Percentiles rank a stretch among this genome's conserved stretches.
Conservation (phyloP, 148 eudicot genomes). For the Cornus controversa region DNA sequence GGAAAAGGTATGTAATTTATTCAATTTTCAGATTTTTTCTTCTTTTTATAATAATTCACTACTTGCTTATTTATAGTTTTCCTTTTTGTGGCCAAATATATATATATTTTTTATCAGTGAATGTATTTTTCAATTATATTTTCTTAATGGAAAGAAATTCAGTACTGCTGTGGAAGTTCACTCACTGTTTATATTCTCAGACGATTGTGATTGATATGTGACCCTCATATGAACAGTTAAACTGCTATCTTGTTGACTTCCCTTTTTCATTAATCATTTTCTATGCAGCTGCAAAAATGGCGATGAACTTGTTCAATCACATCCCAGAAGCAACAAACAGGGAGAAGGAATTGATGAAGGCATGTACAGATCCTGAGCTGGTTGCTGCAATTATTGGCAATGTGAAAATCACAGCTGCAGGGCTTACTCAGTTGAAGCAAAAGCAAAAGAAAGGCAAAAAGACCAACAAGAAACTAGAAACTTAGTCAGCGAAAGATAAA, state of each 20-base stretch:
- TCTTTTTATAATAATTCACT: neutral
- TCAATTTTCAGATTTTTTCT: neutral
- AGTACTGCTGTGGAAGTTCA: neutral
- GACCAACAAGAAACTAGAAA: slow-evolving; percentile 39
- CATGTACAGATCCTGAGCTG: slow-evolving; percentile 93
- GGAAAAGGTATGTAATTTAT: slow-evolving; percentile 71
- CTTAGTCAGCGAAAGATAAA: slow-evolving; percentile 11
- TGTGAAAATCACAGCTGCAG: slow-evolving; percentile 80
- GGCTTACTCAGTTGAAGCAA: slow-evolving; percentile 86
- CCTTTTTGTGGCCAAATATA: neutral
- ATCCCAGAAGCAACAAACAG: slow-evolving; percentile 69
- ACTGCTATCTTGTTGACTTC: neutral
- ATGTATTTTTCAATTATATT: neutral
- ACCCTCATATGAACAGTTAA: neutral
- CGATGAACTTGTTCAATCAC: slow-evolving; percentile 86
- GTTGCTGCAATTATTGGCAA: slow-evolving; percentile 91
- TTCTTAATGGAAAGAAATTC: neutral
- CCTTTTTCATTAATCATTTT: slow-evolving; percentile 7
- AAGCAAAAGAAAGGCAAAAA: slow-evolving; percentile 94
- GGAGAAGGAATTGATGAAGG: slow-evolving; percentile 98
- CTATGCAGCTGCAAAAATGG: slow-evolving; percentile 81
- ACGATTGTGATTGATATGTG: neutral
- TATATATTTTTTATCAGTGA: neutral
- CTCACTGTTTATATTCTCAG: neutral
- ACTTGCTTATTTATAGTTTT: neutral